These are phyloP conservation scores for Arthonia radiata DNA, from an alignment of 495 filamentous ascomycete genomes.

Conservation along the genomic window DNA sequence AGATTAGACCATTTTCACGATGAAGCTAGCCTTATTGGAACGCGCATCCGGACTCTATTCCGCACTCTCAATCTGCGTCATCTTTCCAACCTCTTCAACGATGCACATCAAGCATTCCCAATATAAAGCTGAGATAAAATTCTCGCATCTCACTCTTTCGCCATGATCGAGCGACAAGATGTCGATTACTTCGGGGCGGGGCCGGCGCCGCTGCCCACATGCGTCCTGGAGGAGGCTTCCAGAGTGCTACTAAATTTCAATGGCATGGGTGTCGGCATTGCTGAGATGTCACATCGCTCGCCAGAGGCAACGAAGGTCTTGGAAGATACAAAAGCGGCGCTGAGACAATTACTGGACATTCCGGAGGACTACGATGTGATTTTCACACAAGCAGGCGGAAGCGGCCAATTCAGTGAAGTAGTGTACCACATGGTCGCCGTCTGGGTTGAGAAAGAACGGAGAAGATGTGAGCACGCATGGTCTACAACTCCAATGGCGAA, in stretches of 20 bases:
- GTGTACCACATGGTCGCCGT: conserved; percentile 58
- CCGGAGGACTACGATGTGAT: conserved; percentile 53
- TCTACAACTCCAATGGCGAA: conserved; percentile 7
- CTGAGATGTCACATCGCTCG: conserved; percentile 81
- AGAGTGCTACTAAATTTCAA: conserved; percentile 62
- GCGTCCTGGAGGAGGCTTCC: conserved; percentile 48
- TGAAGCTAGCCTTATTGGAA: no score
- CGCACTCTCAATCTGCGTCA: no score
- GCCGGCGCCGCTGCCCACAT: conserved; percentile 56
- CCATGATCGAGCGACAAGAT: conserved; percentile 35
- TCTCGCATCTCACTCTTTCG: no score
- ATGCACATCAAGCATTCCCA: no score
- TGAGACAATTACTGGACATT: conserved; percentile 37
- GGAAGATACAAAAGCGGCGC: conserved; percentile 11
- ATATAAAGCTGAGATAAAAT: no score
- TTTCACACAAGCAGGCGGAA: conserved; percentile 68
- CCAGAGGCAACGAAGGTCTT: conserved; percentile 31
- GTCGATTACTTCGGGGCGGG: conserved; percentile 68
- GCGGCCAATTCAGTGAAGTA: conserved; percentile 55
- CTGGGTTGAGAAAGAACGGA: conserved; percentile 45
- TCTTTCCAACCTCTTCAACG: no score
- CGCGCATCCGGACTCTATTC: no score
- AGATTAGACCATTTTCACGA: no score
- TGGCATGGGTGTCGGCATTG: conserved; percentile 51
- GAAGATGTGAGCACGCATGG: conserved; percentile 9